Conservation (phyloP, 768 basidiomycete species). For the Lactarius psammicola region DNA sequence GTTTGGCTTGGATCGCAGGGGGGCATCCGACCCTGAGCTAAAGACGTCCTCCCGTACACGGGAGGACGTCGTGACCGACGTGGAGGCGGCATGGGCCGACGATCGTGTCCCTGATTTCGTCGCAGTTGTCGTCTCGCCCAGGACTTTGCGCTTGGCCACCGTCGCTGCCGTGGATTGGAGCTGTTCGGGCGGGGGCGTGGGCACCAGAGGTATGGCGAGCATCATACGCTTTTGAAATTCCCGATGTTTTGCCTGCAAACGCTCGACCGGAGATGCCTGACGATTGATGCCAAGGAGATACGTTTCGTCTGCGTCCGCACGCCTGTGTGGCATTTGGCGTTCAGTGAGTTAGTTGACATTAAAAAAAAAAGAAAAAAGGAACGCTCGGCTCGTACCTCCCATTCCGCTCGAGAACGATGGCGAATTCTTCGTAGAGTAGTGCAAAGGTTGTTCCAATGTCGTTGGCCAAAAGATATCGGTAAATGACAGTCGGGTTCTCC, state of each 20-base stretch:
- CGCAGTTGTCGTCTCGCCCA: constrained; percentile 44
- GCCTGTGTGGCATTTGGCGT: constrained; percentile 45
- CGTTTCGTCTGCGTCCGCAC: constrained; percentile 83
- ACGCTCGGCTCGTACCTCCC: constrained; percentile 58
- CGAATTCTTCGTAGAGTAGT: constrained; percentile 90
- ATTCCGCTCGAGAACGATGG: constrained; percentile 76
- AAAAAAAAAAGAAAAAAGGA: constrained; percentile 29
- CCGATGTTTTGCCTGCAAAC: constrained; percentile 68
- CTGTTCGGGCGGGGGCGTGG: constrained; percentile 36
- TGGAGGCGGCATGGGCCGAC: constrained; percentile 32
- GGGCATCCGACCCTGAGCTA: constrained; percentile 30
- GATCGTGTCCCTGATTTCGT: constrained; percentile 30
- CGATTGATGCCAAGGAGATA: constrained; percentile 88
- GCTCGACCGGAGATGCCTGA: constrained; percentile 75
- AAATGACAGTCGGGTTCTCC: constrained; percentile 85
- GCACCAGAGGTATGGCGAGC: constrained; percentile 40
- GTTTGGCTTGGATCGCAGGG: constrained; percentile 45
- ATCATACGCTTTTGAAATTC: constrained; percentile 95
- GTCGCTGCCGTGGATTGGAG: constrained; percentile 36
- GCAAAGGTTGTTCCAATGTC: constrained; percentile 84
- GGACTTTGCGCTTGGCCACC: constrained; percentile 42
- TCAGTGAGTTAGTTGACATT: neutral
- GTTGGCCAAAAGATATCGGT: constrained; percentile 84
- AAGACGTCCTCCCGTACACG: constrained; percentile 34
- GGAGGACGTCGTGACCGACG: constrained; percentile 29